Conservation (phyloP, 2,329 filamentous ascomycete species). For the Aspergillus glaucus region DNA sequence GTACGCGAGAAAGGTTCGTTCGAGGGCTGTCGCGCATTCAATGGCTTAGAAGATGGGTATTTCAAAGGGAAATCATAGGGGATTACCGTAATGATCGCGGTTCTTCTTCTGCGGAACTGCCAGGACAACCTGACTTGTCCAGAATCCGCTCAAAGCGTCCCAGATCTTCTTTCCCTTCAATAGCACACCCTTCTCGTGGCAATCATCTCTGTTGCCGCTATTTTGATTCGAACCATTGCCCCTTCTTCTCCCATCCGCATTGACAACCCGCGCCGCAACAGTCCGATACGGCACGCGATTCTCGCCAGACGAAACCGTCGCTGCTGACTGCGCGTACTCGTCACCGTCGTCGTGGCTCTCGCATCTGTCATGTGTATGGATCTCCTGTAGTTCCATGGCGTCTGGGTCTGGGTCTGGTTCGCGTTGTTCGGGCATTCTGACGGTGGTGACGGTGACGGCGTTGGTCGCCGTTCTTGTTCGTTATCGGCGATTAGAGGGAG, state of each 20-base stretch:
- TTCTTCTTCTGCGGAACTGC: slow-evolving; percentile 36
- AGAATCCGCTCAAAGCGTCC: slow-evolving; percentile 72
- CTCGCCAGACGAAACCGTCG: slow-evolving; percentile 30
- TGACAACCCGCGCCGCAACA: slow-evolving; percentile 1
- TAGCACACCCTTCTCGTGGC: slow-evolving; percentile 3
- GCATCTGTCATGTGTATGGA: slow-evolving; percentile 16
- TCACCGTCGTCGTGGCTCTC: slow-evolving; percentile 16
- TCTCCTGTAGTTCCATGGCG: slow-evolving; percentile 23
- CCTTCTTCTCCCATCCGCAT: not conserved
- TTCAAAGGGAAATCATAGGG: not conserved
- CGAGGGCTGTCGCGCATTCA: slow-evolving; percentile 50
- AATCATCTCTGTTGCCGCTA: too few species aligned
- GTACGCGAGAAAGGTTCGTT: slow-evolving; percentile 69
- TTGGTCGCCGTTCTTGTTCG: not conserved
- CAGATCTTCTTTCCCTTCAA: slow-evolving; percentile 41
- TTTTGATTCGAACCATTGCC: too few species aligned
- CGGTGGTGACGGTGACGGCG: not conserved
- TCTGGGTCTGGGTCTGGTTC: slow-evolving; percentile 9
- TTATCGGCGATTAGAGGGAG: not conserved
- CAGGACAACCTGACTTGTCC: slow-evolving; percentile 52
- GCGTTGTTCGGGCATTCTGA: not conserved
- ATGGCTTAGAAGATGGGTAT: too few species aligned
- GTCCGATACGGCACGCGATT: slow-evolving; percentile 20
- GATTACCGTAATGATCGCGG: slow-evolving; percentile 36
- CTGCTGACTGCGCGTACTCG: slow-evolving; percentile 14